Percentiles rank a stretch among this genome's conserved stretches.
Conservation (phyloP, 495 filamentous ascomycete genomes). For the Parachaetomium inaequale region DNA sequence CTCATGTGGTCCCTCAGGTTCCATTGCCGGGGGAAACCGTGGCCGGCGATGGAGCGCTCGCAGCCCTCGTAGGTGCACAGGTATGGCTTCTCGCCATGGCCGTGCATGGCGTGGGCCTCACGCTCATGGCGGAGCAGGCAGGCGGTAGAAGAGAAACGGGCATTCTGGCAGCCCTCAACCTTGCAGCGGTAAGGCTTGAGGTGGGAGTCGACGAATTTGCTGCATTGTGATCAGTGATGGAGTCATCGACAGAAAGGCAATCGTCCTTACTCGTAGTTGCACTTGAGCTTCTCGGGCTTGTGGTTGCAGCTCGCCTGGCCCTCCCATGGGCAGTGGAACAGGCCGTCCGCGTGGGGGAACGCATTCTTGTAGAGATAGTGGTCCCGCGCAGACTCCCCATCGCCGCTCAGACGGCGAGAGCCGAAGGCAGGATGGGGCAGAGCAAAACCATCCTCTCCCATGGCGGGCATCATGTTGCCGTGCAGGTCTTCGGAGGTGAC, state of each 20-base stretch:
- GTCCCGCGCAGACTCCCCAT: slow-evolving; percentile 65
- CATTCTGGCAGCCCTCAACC: slow-evolving; percentile 68
- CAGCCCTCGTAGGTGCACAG: slow-evolving; percentile 81
- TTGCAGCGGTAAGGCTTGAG: slow-evolving; percentile 92
- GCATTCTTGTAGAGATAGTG: slow-evolving; percentile 74
- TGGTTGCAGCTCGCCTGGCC: slow-evolving; percentile 72
- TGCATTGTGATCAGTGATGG: slow-evolving; percentile 44
- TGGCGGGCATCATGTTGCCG: slow-evolving; percentile 33
- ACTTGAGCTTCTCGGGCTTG: slow-evolving; percentile 87
- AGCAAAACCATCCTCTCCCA: slow-evolving; percentile 44
- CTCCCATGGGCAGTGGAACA: slow-evolving; percentile 89
- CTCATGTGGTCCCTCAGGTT: slow-evolving; percentile 94
- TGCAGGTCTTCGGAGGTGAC: slow-evolving; percentile 44
- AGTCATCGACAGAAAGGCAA: slow-evolving; percentile 12
- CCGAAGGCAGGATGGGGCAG: slow-evolving; percentile 40
- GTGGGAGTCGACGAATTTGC: slow-evolving; percentile 94
- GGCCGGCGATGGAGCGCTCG: slow-evolving; percentile 70
- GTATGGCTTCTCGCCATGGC: slow-evolving; percentile 86
- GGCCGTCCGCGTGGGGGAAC: slow-evolving; percentile 62
- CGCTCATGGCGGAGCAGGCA: slow-evolving; percentile 93
- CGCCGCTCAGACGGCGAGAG: slow-evolving; percentile 45
- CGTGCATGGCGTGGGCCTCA: slow-evolving; percentile 91
- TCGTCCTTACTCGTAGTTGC: slow-evolving; percentile 84
- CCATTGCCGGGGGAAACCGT: slow-evolving; percentile 90
- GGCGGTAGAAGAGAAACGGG: slow-evolving; percentile 86